phyloP scores from a whole-genome alignment of 805 yeast genomes.

The Monosporozyma aerobia region DNA sequence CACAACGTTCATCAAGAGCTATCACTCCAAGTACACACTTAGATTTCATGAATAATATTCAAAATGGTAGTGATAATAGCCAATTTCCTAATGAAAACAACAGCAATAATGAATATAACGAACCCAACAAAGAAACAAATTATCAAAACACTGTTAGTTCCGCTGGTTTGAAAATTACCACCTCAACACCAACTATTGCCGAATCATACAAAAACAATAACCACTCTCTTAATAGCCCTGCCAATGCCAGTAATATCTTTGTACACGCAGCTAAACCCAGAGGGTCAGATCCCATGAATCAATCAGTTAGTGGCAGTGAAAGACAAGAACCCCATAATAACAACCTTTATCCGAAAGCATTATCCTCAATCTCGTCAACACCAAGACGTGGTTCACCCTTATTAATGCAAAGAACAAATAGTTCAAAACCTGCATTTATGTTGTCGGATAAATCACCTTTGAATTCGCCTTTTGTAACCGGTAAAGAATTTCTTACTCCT shows the following conservation, averaged over 20 bases:
- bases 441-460: slow-evolving; percentile 36
- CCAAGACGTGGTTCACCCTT: slow-evolving; percentile 55
- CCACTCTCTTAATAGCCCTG: neutral
- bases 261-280: neutral
- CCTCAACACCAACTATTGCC: neutral
- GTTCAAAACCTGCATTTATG: slow-evolving; percentile 3
- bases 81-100: neutral
- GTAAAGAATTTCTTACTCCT: slow-evolving; percentile 36
- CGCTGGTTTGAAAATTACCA: neutral
- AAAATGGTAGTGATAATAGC: neutral
- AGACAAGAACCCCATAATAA: slow-evolving; percentile 7
- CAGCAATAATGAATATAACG: neutral
- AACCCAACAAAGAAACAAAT: neutral
- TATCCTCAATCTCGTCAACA: slow-evolving; percentile 29
- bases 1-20: slow-evolving; percentile 13
- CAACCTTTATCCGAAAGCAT: slow-evolving; percentile 14
- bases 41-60: neutral
- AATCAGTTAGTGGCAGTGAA: neutral
- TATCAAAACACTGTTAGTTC: neutral
- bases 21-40: slow-evolving; percentile 15
- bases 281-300: neutral
- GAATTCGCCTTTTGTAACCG: slow-evolving; percentile 48
- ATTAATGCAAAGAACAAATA: slow-evolving; percentile 3
- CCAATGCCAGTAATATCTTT: neutral
- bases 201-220: neutral